Conservation (phyloP, 1,139 yeast genomes). For the Arxiozyma slooffiae region DNA sequence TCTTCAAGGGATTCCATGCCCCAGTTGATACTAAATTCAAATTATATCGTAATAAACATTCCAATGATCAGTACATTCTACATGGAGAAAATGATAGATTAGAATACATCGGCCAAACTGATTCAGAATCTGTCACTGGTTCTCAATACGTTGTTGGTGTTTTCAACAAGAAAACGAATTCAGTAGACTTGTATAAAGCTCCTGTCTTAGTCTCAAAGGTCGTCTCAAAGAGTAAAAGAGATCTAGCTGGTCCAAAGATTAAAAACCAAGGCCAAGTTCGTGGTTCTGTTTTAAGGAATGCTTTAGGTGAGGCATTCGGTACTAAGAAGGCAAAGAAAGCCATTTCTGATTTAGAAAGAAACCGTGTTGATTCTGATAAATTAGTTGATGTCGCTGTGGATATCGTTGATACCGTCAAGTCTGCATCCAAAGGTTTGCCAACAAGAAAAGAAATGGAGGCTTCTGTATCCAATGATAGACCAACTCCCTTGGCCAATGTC, state of each 20-base stretch:
- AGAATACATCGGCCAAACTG: slow-evolving; percentile 59
- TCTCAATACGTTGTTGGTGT: slow-evolving; percentile 55
- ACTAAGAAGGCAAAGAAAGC: slow-evolving; percentile 93
- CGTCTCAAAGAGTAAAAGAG: slow-evolving; percentile 44
- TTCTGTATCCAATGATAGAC: slow-evolving; percentile 55
- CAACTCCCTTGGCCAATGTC: slow-evolving; percentile 68
- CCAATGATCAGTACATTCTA: slow-evolving; percentile 36
- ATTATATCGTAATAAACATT: slow-evolving; percentile 47
- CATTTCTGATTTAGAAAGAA: slow-evolving; percentile 67
- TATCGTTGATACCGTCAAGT: slow-evolving; percentile 70
- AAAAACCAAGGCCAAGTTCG: slow-evolving; percentile 45
- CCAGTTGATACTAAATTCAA: slow-evolving; percentile 54
- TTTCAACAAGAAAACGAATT: slow-evolving; percentile 51
- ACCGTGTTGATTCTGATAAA: slow-evolving; percentile 75
- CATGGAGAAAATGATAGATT: slow-evolving; percentile 73
- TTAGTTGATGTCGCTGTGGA: slow-evolving; percentile 66
- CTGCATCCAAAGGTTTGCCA: slow-evolving; percentile 64
- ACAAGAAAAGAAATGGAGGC: slow-evolving; percentile 48
- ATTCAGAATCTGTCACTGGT: slow-evolving; percentile 27
- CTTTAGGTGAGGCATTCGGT: slow-evolving; percentile 93
- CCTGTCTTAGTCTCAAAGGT: slow-evolving; percentile 49
- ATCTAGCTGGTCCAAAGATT: slow-evolving; percentile 50
- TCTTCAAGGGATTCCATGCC: slow-evolving; percentile 65
- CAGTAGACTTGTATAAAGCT: slow-evolving; percentile 53
- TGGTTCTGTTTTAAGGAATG: slow-evolving; percentile 55